These are phyloP conservation scores for Kodamaea fukazawae DNA, from an alignment of 805 yeast genomes.

Conservation along the genomic window DNA sequence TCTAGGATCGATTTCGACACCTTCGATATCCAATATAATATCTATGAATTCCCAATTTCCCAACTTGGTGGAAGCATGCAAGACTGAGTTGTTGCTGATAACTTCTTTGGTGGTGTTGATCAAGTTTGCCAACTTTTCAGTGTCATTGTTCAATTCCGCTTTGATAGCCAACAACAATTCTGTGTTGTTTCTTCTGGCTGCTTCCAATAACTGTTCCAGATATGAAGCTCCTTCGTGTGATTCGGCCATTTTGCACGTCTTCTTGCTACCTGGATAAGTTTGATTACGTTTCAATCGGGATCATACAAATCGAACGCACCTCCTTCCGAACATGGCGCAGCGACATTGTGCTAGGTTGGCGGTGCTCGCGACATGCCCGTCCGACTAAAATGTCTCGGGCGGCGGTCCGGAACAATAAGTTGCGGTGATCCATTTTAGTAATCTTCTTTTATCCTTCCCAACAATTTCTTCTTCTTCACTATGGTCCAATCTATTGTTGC, in stretches of 20 bases:
- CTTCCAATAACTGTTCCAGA: constrained; percentile 75
- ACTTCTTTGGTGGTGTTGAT: constrained; percentile 66
- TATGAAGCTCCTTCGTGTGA: constrained; percentile 61
- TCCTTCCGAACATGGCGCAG: too few species aligned
- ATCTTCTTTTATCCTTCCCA: too few species aligned
- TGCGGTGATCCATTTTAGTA: too few species aligned
- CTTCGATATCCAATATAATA: constrained; percentile 76
- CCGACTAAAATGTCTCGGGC: too few species aligned
- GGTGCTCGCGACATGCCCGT: too few species aligned
- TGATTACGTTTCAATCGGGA: too few species aligned
- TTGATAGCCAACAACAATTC: constrained; percentile 65
- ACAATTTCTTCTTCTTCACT: background rate
- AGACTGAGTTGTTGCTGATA: constrained; percentile 74
- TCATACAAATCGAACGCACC: too few species aligned
- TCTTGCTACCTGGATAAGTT: too few species aligned
- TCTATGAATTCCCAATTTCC: constrained; percentile 90
- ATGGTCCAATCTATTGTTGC: constrained; percentile 87
- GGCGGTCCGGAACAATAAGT: too few species aligned
- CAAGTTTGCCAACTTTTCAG: constrained; percentile 40
- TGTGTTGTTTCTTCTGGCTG: constrained; percentile 83
- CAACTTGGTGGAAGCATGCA: constrained; percentile 76
- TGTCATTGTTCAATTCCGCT: constrained; percentile 39
- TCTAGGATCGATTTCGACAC: constrained; percentile 83
- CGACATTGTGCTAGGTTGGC: too few species aligned
- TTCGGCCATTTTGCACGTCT: background rate